Evolutionary conservation across 2,329 filamentous ascomycete genomes (phyloP), one percentile per base, ranked within the genome.

Genomic region (Seiridium unicorne): DNA sequence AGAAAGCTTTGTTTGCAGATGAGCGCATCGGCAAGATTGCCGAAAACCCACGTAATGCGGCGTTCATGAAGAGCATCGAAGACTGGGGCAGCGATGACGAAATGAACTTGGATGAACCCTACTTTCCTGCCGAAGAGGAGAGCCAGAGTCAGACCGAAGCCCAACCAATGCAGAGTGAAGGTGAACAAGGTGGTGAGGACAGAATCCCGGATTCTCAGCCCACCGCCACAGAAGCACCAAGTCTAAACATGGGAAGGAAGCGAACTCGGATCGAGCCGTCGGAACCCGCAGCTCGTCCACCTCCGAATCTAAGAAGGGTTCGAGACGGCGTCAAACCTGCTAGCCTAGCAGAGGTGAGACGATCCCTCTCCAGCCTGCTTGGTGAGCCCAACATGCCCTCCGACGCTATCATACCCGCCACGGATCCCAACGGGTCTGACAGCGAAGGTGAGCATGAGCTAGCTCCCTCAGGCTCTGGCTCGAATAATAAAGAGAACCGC

Each of bases 21-120:
- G 93, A 97, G 73, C 92, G 92, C 44, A 87, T 99, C 67, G 92
- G 90, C 71, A 93, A 94, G 74, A 92, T 98, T 63, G 93, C 92
- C 40, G 88, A 92, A 71, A 93, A 96, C 68, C 91, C 91, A 2
- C 93, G 94, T 71, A 94, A 93, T 72, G 84, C 90, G 62, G 95
- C 95, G 0, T 99, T 99, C 78, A 83, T 99, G 66, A 88, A 88
- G 64, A 92, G 92, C 5, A 91, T 99, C 57, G 93, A 97, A 68
- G 93, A 97, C 70, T 85, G 85, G 55, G 90, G 89, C 60, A 81
- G 82, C 67, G 90, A 91, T 51, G 89, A 95, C 58, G 89, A 92
- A 58, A 84, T 90, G 74, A 90, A 93, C 65, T 89, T 96, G 68
- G 76, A 92, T 7, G 84, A 88, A 49, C 80, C 85, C 46, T 69